phyloP scores from a whole-genome alignment of 1,284 basidiomycete genomes.

The Sparassis latifolia region DNA sequence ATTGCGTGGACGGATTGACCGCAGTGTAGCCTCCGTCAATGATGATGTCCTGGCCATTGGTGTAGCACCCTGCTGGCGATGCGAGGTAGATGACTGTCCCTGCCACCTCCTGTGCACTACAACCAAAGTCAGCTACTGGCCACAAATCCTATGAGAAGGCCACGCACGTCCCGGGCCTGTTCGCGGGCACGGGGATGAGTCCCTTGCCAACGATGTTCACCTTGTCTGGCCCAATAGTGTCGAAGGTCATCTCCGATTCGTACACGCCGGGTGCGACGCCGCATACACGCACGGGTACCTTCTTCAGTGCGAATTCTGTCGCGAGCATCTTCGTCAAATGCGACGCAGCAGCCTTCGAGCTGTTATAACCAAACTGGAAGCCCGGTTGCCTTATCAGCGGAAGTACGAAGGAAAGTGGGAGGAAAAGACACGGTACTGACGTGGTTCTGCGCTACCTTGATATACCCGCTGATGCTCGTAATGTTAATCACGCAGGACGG shows the following conservation, averaged over 20 bases:
- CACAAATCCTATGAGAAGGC: not conserved
- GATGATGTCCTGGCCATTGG: slow-evolving; percentile 67
- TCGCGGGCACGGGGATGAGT: slow-evolving; percentile 51
- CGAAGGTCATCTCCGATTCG: slow-evolving; percentile 69
- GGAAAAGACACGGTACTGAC: slow-evolving; percentile 33
- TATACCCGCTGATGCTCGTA: slow-evolving; percentile 66
- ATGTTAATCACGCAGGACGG: slow-evolving; percentile 68
- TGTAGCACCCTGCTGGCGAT: slow-evolving; percentile 64
- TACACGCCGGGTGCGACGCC: slow-evolving; percentile 71
- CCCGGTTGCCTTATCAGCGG: not conserved
- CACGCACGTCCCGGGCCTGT: slow-evolving; percentile 62
- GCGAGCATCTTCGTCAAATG: slow-evolving; percentile 71
- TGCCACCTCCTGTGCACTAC: slow-evolving; percentile 55
- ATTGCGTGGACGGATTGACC: slow-evolving; percentile 53
- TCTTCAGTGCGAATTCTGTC: slow-evolving; percentile 65
- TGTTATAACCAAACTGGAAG: slow-evolving; percentile 70
- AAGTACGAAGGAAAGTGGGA: no score
- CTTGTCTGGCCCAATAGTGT: slow-evolving; percentile 35
- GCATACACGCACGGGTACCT: slow-evolving; percentile 64
- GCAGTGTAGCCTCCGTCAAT: slow-evolving; percentile 68
- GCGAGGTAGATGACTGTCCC: slow-evolving; percentile 69
- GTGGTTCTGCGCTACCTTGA: slow-evolving; percentile 67
- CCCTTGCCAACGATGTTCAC: slow-evolving; percentile 41
- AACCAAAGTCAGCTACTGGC: not conserved
- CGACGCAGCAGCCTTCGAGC: slow-evolving; percentile 67